These are phyloP conservation scores for California macrophylla DNA, from an alignment of 441 rosid genomes.

Conservation along the genomic window DNA sequence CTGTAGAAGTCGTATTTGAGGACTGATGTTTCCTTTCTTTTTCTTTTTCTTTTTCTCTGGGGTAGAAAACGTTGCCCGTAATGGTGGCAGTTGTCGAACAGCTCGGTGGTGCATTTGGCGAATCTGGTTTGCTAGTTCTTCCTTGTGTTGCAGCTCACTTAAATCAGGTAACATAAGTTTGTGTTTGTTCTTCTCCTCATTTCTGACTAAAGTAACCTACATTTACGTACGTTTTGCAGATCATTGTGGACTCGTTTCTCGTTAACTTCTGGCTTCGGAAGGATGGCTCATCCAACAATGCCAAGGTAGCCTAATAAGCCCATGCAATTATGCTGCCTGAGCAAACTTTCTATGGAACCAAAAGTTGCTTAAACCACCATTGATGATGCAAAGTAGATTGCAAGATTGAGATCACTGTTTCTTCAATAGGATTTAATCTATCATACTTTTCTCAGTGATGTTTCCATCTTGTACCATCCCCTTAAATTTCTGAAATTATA, in stretches of 20 bases:
- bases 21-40: conserved; percentile 12
- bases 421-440: not conserved
- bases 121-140: conserved; percentile 78
- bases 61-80: conserved; percentile 81
- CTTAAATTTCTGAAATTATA: not conserved
- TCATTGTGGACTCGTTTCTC: conserved; percentile 66
- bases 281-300: conserved; percentile 28
- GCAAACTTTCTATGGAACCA: not conserved
- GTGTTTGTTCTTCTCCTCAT: not conserved
- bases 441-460: not conserved
- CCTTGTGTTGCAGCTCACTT: conserved; percentile 93
- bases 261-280: conserved; percentile 55
- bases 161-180: conserved; percentile 44
- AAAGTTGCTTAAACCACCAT: not conserved
- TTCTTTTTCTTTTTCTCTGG: not conserved
- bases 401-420: not conserved
- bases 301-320: conserved; percentile 29
- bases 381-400: not conserved
- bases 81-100: conserved; percentile 85
- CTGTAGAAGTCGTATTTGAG: not conserved
- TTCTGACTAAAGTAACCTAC: conserved; percentile 8
- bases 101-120: conserved; percentile 74
- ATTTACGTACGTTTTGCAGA: conserved; percentile 29
- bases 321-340: not conserved
- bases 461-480: not conserved